phyloP scores from a whole-genome alignment of 306 rosid species.

The Dalbergia oliveri region DNA sequence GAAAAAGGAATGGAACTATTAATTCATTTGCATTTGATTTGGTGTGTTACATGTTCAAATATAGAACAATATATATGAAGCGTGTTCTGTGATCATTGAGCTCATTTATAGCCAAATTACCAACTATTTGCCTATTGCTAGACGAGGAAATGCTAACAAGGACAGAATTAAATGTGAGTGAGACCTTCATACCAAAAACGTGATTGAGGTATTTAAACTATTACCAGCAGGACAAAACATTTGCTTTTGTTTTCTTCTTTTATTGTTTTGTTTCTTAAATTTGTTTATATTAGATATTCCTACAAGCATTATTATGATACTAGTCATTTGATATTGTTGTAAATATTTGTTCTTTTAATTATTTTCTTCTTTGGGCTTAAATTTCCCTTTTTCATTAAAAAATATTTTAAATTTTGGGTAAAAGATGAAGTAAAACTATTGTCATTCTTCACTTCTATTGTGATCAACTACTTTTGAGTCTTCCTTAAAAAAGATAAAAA shows the following conservation, averaged over 20 bases:
- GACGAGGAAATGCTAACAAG: conserved; percentile 17
- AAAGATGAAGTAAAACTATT: no score
- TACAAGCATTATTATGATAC: neutral
- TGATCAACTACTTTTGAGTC: no score
- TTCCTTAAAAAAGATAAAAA: no score
- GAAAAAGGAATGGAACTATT: neutral
- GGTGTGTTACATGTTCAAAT: neutral
- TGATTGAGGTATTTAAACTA: neutral
- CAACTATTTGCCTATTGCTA: conserved; percentile 22
- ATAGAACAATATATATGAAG: conserved; percentile 31
- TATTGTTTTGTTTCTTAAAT: neutral
- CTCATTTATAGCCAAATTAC: conserved; percentile 27
- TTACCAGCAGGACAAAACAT: neutral
- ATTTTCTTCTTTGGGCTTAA: neutral
- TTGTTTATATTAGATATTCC: neutral
- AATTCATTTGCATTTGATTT: neutral
- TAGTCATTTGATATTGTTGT: neutral
- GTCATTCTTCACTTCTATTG: no score
- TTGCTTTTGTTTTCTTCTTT: conserved; percentile 4
- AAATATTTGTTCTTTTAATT: no score
- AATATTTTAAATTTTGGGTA: no score
- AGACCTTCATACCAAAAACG: neutral
- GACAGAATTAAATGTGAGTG: conserved; percentile 2
- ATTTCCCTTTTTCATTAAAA: no score
- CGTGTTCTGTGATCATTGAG: conserved; percentile 6